A percentile compares a stretch with the other conserved stretches of the same genome.
These are phyloP conservation scores for Phytophthora macrochlamydospora DNA, from an alignment of 352 stramenopile genomes.

Conservation along the genomic window DNA sequence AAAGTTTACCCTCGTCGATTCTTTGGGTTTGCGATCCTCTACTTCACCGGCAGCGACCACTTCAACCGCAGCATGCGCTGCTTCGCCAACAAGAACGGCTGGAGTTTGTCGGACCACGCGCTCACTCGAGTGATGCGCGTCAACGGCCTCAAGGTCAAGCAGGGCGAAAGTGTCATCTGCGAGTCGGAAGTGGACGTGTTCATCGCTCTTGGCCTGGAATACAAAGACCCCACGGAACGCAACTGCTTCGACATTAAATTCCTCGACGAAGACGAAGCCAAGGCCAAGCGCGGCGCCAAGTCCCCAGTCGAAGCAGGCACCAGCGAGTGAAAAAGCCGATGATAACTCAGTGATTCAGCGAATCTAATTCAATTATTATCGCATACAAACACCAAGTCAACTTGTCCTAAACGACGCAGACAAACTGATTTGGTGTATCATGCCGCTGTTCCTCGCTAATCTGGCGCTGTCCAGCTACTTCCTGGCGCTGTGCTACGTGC, in stretches of 20 bases:
- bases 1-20: conserved; percentile 85
- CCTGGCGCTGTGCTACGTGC: conserved; percentile 86
- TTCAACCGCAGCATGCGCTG: conserved; percentile 90
- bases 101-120: conserved; percentile 69
- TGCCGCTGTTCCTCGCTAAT: conserved; percentile 89
- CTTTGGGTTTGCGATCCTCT: conserved; percentile 87
- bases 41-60: conserved; percentile 92
- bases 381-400: conserved; percentile 6
- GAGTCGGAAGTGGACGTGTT: conserved; percentile 86
- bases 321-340: conserved; percentile 4
- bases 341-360: too few relatives aligned
- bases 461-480: conserved; percentile 90
- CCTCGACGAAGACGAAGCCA: conserved; percentile 74
- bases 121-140: conserved; percentile 66
- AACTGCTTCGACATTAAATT: conserved; percentile 88
- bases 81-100: conserved; percentile 82
- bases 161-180: conserved; percentile 76
- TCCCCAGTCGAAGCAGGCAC: not conserved
- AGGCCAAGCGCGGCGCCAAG: conserved; percentile 42
- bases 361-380: not conserved
- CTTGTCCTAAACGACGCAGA: not conserved
- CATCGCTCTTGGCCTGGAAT: conserved; percentile 81
- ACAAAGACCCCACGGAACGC: conserved; percentile 79
- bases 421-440: conserved; percentile 22
- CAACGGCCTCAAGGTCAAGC: conserved; percentile 64